These are phyloP conservation scores for Litsea cubeba DNA, from an alignment of 164 flowering plant species.

Conservation along the genomic window DNA sequence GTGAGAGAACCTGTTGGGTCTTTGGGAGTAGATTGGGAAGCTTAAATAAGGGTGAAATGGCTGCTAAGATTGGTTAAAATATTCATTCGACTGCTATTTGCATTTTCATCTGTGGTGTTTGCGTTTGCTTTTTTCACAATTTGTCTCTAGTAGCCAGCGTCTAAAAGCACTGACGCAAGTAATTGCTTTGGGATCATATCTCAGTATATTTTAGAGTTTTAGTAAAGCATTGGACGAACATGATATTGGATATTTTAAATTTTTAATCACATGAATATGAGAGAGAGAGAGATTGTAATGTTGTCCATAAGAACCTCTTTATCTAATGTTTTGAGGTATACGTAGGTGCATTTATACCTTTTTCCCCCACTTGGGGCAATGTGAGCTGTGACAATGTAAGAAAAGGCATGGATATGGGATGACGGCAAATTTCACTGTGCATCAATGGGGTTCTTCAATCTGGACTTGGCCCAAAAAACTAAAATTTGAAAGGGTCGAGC, in stretches of 20 bases:
- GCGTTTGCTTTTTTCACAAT: not conserved
- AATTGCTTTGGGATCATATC: not conserved
- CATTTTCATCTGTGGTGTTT: not conserved
- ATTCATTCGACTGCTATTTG: not conserved
- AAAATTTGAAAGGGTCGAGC: too few relatives aligned
- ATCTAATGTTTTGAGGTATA: not conserved
- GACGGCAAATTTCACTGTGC: not conserved
- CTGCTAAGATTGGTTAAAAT: constrained; percentile 4
- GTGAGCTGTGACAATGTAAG: not conserved
- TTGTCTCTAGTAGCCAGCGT: not conserved
- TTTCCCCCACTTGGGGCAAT: not conserved
- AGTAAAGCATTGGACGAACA: too few relatives aligned
- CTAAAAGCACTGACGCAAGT: not conserved
- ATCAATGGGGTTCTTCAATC: too few relatives aligned
- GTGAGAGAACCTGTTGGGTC: constrained; percentile 4
- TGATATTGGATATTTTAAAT: too few relatives aligned
- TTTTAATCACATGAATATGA: too few relatives aligned
- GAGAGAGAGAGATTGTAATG: not conserved
- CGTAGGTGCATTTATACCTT: not conserved
- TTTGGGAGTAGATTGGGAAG: constrained; percentile 5
- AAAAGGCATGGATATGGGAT: not conserved
- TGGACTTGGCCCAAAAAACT: too few relatives aligned
- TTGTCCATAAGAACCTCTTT: not conserved
- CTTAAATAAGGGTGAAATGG: constrained; percentile 16
- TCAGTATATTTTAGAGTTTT: too few relatives aligned